Base-by-base conservation (phyloP, 75 land plant genomes). In the Pseudotsuga menziesii region DNA sequence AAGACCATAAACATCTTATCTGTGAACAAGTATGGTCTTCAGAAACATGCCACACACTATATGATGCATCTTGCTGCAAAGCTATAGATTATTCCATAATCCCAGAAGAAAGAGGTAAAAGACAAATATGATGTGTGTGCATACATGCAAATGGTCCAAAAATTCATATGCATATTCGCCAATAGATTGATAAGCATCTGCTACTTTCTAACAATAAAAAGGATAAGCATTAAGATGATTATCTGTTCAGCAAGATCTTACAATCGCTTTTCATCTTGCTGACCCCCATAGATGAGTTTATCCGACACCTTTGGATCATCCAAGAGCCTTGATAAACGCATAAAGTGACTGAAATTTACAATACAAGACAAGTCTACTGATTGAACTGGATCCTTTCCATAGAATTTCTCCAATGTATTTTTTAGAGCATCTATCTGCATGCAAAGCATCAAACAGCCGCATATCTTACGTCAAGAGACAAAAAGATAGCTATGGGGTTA, bases 261-360 rank as follows among this genome's bases (percentile, higher is more conserved):
- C 99, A 92, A 78, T 36, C 52, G 69, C 27, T 81, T 75, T 74
- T 90, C 85, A 77, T 94, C 90, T 52, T 78, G 76, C 59, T 87
- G 81, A 66, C 99, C 99, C 78, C 99, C 99, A 82, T 83, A 72
- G 61, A 94, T 85, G 57, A 96, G 78, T 79, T 90, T 96, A 4
- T 78, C 86, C 73, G 86, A 84, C 58, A 91, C 86, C 71, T 85
- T 85, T 11, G 89, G 89, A 54, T 96, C 99, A 62, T 96, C 98
- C 81, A 96, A 79, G 22, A 94, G 83, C 62, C 82, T 82, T 72
- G 81, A 61, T 70, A 96, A 81, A 56, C 99, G 98, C 9, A 32
- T 44, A 75, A 87, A 96, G 78, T 96, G 99, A 56, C 76, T 85
- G 23, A 71, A 75, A 73, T 89, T 96, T 12, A 96, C 89, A 58